Conservation (phyloP, 176 grass and related monocot species). For the maize (Zea mays) region DNA sequence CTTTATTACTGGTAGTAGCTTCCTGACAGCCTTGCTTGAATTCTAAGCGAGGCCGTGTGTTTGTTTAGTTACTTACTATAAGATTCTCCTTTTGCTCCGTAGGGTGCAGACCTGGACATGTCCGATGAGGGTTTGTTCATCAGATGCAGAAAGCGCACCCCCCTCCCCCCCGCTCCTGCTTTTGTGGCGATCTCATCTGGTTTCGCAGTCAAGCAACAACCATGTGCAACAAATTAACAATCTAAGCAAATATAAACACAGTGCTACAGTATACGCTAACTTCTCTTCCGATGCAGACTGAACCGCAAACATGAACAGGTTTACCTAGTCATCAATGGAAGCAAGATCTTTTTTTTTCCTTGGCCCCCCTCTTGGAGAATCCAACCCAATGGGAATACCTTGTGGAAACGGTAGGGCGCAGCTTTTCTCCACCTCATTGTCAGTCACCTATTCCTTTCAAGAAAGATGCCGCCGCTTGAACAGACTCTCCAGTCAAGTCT, state of each 20-base stretch:
- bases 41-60: slow-evolving; percentile 29
- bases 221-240: slow-evolving; percentile 27
- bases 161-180: neutral
- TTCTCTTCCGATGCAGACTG: slow-evolving; percentile 6
- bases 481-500: slow-evolving; percentile 31
- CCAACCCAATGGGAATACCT: neutral
- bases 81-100: neutral
- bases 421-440: slow-evolving; percentile 6
- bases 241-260: no score
- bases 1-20: neutral
- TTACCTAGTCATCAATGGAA: slow-evolving; percentile 13
- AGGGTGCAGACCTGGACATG: slow-evolving; percentile 25
- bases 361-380: neutral
- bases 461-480: slow-evolving; percentile 18
- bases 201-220: slow-evolving; percentile 22
- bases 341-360: neutral
- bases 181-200: slow-evolving; percentile 37
- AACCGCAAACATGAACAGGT: slow-evolving; percentile 14
- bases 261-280: no score
- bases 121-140: neutral
- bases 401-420: neutral
- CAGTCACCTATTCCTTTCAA: slow-evolving; percentile 24
- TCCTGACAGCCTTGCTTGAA: slow-evolving; percentile 39
- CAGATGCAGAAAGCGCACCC: slow-evolving; percentile 31
- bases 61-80: slow-evolving; percentile 7